Evolutionary conservation across 345 rosid genomes (phyloP).

Genomic region (Linum lewisii): DNA sequence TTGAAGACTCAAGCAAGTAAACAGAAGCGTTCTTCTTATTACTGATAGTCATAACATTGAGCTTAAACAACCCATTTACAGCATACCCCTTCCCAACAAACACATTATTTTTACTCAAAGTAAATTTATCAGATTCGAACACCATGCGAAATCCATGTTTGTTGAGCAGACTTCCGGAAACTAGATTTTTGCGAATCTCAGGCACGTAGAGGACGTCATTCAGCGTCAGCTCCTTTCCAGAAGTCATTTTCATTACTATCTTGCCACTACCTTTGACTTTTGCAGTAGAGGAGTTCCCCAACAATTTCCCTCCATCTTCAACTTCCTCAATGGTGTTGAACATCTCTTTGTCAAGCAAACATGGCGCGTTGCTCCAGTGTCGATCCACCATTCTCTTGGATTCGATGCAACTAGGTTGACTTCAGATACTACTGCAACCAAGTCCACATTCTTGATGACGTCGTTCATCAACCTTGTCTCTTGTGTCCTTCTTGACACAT

Average conservation of each 20-base stretch:
- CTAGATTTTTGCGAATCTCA: not conserved
- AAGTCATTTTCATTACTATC: not conserved
- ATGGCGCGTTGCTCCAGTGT: not conserved
- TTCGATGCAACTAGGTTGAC: too few relatives aligned
- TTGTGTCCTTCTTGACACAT: too few relatives aligned
- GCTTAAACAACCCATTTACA: too few relatives aligned
- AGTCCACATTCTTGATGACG: too few relatives aligned
- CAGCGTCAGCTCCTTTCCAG: not conserved
- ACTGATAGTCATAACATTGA: too few relatives aligned
- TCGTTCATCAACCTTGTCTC: too few relatives aligned
- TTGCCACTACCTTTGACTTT: not conserved
- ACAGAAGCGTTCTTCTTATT: too few relatives aligned
- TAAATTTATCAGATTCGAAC: conserved; percentile 1
- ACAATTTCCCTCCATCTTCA: not conserved
- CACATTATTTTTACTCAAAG: not conserved
- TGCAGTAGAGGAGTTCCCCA: not conserved
- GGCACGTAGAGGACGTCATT: conserved; percentile 1
- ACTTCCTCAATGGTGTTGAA: not conserved
- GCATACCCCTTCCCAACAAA: not conserved
- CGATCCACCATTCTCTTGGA: not conserved
- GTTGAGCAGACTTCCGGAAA: not conserved
- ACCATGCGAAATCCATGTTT: conserved; percentile 4
- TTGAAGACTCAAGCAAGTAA: too few relatives aligned
- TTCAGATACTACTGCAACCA: too few relatives aligned
- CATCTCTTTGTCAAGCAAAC: not conserved